Conservation (phyloP, 78 protist species). For the Dictyostelium citrinum region DNA sequence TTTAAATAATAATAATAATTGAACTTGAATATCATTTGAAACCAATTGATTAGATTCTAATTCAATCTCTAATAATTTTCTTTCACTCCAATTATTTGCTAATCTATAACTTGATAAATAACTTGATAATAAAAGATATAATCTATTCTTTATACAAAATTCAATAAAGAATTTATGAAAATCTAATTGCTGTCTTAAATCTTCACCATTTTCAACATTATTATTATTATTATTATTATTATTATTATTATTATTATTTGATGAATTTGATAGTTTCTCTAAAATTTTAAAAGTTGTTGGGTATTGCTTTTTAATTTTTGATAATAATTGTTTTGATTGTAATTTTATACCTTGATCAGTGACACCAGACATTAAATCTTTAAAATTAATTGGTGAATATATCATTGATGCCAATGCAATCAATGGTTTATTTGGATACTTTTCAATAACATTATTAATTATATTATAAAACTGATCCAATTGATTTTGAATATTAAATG, state of each 20-base stretch:
- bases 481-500: not conserved
- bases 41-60: not conserved
- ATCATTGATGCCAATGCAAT: conserved; percentile 25
- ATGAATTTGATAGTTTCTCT: not conserved
- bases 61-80: conserved; percentile 10
- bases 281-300: conserved; percentile 28
- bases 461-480: not conserved
- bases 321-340: not conserved
- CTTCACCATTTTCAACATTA: not conserved
- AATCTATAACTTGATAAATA: conserved; percentile 20
- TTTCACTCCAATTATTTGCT: not conserved
- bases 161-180: conserved; percentile 52
- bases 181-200: conserved; percentile 4
- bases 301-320: not conserved
- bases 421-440: conserved; percentile 4
- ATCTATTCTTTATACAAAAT: conserved; percentile 39
- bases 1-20: conserved; percentile 29
- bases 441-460: not conserved
- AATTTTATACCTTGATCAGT: conserved; percentile 30
- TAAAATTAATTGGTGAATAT: conserved; percentile 15
- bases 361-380: not conserved
- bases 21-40: not conserved
- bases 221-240: not conserved
- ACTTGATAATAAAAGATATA: conserved; percentile 12
- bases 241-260: not conserved